These are phyloP conservation scores for Parietichytrium sp. DNA, from an alignment of 108 stramenopile genomes.

Conservation along the genomic window DNA sequence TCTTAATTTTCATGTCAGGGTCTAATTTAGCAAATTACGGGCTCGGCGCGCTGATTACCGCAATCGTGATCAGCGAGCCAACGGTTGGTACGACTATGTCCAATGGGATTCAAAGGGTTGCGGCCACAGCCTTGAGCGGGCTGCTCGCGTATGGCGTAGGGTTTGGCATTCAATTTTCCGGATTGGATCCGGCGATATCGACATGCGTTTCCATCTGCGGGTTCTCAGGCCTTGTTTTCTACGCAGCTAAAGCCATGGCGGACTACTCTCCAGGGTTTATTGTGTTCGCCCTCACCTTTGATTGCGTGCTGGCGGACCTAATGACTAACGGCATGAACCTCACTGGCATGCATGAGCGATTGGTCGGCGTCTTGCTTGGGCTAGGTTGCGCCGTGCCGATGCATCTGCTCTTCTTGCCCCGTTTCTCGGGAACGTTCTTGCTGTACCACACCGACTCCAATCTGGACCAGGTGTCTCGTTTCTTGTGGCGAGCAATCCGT, in stretches of 20 bases:
- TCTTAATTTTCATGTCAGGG: not conserved
- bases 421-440: not conserved
- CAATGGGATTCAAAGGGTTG: not conserved
- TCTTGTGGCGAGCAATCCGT: constrained; percentile 29
- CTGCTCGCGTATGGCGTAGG: not conserved
- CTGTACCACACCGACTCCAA: constrained; percentile 11
- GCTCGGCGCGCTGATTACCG: not conserved
- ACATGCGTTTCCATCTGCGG: not conserved
- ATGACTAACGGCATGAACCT: not conserved
- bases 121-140: not conserved
- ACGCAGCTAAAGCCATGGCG: not conserved
- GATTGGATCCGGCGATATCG: not conserved
- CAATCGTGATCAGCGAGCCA: not conserved
- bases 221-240: not conserved
- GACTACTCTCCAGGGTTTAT: not conserved
- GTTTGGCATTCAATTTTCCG: not conserved
- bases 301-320: not conserved
- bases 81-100: not conserved
- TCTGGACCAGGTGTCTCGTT: not conserved
- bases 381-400: not conserved
- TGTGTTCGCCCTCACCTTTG: not conserved
- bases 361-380: constrained; percentile 10
- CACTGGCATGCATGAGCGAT: not conserved
- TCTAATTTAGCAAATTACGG: not conserved
- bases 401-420: not conserved